Evolutionary conservation across 345 rosid genomes (phyloP), one percentile per base, ranked within the genome.

Genomic region (Isatis tinctoria): DNA sequence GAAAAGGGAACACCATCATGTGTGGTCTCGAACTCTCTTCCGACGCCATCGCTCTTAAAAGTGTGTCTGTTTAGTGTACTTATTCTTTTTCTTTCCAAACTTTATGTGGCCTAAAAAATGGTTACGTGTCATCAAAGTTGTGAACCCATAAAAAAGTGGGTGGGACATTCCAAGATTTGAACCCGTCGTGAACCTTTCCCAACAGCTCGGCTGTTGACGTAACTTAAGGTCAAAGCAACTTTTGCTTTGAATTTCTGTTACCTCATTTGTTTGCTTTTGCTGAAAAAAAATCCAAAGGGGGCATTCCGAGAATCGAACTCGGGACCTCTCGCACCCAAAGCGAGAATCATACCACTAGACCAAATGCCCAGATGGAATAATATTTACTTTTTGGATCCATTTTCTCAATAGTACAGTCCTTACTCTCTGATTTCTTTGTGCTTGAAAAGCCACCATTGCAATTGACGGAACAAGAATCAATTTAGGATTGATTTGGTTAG

Each of bases 1-100:
- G 92, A 74, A 74, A 83, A 0, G 93, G 91, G 60, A 89, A 87
- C 47, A 89, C 75, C 13, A 86, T 73, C 13, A 91, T 18, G 74
- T 89, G 96, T 1, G 84, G 77, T 9, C 26, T 35, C 0, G 59
- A 10, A 10, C 3, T 54, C 51, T 37, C 49, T 12, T 26, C 58
- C 56, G 60, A 20, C 30, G 7, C 3, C 22, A 61, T 22, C 0
- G 8, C 22, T 37, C 28, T 4, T 7, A 30, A 33, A 17, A 33
- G 26, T 58, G n/a, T n/a, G 9, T 33, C 5, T 33, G 41, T 16
- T 18, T 16, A 58, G 41, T 30, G 13, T 26, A 17, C 14, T 8
- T 32, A 18, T 32, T 16, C 6, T 32, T 16, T 58, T 16, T 13
- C 62, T 57, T 16, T 33, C 33, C 41, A 33, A n/a, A 32, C 14